Evolutionary conservation across 352 stramenopile genomes (phyloP).

Genomic region (Pythium plurisporium): DNA sequence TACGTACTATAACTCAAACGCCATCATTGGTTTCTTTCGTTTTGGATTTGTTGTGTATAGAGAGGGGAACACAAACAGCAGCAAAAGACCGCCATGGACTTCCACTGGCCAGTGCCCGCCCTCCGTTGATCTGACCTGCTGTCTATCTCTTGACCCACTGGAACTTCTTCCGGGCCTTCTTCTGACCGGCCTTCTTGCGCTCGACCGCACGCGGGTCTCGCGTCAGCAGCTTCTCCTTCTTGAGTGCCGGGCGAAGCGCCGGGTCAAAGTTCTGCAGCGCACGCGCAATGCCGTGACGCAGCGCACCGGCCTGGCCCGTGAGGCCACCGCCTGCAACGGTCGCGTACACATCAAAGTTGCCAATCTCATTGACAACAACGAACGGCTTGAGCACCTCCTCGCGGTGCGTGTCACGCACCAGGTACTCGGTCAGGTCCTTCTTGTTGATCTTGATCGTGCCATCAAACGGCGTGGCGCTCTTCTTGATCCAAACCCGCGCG

Average conservation of each 20-base stretch:
- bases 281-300: slow-evolving; percentile 91
- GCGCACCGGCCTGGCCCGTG: slow-evolving; percentile 91
- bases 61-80: no score
- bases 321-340: slow-evolving; percentile 91
- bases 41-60: neutral
- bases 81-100: no score
- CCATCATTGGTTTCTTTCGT: neutral
- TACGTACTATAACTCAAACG: neutral
- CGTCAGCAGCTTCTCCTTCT: slow-evolving; percentile 91
- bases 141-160: slow-evolving; percentile 98
- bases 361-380: slow-evolving; percentile 60
- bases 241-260: slow-evolving; percentile 88
- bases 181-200: slow-evolving; percentile 94
- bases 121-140: neutral
- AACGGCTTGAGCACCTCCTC: slow-evolving; percentile 87
- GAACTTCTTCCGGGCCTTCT: slow-evolving; percentile 96
- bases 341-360: slow-evolving; percentile 90
- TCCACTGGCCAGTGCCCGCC: no score
- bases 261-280: slow-evolving; percentile 94
- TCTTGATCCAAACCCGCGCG: slow-evolving; percentile 93
- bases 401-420: slow-evolving; percentile 86
- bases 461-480: slow-evolving; percentile 57
- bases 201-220: slow-evolving; percentile 95
- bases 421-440: slow-evolving; percentile 92
- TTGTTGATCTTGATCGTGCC: slow-evolving; percentile 93